Conservation (phyloP, 495 filamentous ascomycete species). For the Penicillium chermesinum region DNA sequence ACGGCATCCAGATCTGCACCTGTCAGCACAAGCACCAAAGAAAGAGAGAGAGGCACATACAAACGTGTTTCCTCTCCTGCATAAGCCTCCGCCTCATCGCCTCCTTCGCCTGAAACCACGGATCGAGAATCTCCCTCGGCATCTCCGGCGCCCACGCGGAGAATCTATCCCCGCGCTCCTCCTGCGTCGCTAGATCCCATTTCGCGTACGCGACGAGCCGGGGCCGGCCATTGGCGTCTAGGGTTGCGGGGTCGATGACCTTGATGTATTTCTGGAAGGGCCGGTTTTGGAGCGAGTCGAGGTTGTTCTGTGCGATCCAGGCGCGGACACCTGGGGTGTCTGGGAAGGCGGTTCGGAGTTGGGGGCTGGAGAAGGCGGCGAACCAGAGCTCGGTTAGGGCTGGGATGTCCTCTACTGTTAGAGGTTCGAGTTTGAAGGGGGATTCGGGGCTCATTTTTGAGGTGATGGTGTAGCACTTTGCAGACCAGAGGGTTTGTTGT, state of each 20-base stretch:
- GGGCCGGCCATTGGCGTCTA: slow-evolving; percentile 12
- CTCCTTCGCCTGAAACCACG: slow-evolving; percentile 15
- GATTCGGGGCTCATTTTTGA: too few species aligned
- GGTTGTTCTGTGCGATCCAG: slow-evolving; percentile 20
- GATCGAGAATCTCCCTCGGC: slow-evolving; percentile 13
- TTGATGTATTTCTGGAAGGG: slow-evolving; percentile 25
- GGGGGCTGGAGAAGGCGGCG: not conserved
- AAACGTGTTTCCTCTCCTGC: slow-evolving; percentile 24
- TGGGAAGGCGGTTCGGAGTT: slow-evolving; percentile 15
- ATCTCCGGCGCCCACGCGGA: slow-evolving; percentile 23
- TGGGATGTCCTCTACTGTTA: slow-evolving; percentile 1
- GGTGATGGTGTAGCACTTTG: too few species aligned
- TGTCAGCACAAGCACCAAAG: not conserved
- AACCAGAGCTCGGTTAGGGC: slow-evolving; percentile 2
- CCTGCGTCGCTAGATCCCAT: slow-evolving; percentile 20
- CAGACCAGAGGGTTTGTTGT: too few species aligned
- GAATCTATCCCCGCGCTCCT: slow-evolving; percentile 23
- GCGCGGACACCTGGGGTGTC: slow-evolving; percentile 21
- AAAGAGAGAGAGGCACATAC: slow-evolving; percentile 9
- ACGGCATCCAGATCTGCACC: slow-evolving; percentile 44
- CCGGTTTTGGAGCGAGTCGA: slow-evolving; percentile 20
- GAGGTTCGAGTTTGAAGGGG: not conserved
- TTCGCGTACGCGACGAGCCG: slow-evolving; percentile 25
- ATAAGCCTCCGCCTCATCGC: slow-evolving; percentile 16
- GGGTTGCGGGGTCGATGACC: slow-evolving; percentile 16